Percentiles rank a stretch among this genome's conserved stretches.
Evolutionary conservation across 2,329 filamentous ascomycete genomes (phyloP).

Genomic region (Pseudogymnoascus sp.): DNA sequence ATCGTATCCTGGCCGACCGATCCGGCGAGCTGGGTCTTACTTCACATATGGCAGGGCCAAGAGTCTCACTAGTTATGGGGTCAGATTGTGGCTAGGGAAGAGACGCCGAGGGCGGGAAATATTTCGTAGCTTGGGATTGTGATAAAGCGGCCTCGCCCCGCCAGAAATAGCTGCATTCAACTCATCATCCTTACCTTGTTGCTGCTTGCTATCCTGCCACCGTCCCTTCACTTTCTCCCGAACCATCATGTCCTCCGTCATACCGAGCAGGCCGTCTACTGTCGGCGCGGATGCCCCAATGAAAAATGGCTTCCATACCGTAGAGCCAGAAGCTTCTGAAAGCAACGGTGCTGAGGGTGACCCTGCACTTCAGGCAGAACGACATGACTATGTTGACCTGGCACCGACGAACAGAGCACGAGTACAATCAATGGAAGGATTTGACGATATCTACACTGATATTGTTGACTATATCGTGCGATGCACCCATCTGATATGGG

Average conservation of each 20-base stretch:
- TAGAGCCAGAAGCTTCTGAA: background rate
- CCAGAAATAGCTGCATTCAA: background rate
- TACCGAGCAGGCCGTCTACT: background rate
- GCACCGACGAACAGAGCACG: background rate
- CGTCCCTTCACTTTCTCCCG: background rate
- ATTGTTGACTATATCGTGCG: conserved; percentile 8
- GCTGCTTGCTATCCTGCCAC: background rate
- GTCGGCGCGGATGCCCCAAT: background rate
- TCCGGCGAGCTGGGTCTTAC: background rate
- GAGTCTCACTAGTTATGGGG: background rate
- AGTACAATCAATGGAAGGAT: conserved; percentile 1
- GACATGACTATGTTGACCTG: conserved; percentile 3
- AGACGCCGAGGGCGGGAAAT: background rate
- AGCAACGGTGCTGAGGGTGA: background rate
- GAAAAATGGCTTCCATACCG: background rate
- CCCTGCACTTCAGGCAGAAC: conserved; percentile 3
- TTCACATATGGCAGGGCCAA: background rate
- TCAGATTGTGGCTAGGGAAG: background rate
- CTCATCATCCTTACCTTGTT: background rate
- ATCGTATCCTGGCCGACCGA: background rate
- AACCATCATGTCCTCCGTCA: background rate
- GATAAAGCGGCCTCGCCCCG: background rate
- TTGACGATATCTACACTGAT: conserved; percentile 8
- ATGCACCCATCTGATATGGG: conserved; percentile 6
- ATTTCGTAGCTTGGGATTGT: background rate